Base-by-base conservation (phyloP, 352 stramenopile genomes). In the Stephanocyclus meneghinianus region DNA sequence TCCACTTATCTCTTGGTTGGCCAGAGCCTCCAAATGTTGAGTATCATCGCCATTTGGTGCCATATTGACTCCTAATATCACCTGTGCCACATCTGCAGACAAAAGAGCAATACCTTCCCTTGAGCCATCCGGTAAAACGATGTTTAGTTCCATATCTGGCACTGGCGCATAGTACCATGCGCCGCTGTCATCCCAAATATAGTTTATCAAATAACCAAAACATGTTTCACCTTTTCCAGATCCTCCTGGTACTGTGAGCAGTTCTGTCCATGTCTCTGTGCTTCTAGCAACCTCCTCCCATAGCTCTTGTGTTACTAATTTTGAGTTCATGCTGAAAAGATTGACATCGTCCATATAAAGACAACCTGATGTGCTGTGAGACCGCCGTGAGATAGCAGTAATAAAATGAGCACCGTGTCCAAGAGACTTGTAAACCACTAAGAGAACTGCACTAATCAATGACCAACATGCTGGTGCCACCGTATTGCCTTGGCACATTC, bases 341-440 rank as follows among this genome's bases (percentile, higher is more conserved):
- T 64, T 30, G 1, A 64, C 35, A 48, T 64, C 56, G 3, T 64
- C 56, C 11, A 64, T 30, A 64, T 48, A 64, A 21, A 64, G 56
- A 21, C 4, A 7, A 30, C 56, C 56, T 11, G 35, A 15, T 21
- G 35, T 64, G n/a, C 13, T 29, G 5, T 21, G 2, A 11, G 9
- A 4, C 3, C 7, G 6, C 13, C n/a, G 2, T 6, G 30, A 29
- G 32, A 64, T 64, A 13, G 56, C 7, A 0, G 56, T 30, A 7
- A 4, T 6, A 15, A 64, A 48, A 30, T 29, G 8, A 21, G 56
- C 56, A 29, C 56, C 35, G 32, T 64, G 56, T 3, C 56, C 56
- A 11, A 30, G 9, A 21, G 3, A 11, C 21, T 50, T 48, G 32
- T 64, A 48, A 8, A 16, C 29, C 2, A 5, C 29, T 13, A 64